Evolutionary conservation across 2,329 filamentous ascomycete genomes (phyloP).

Genomic region (Meredithiella fracta): DNA sequence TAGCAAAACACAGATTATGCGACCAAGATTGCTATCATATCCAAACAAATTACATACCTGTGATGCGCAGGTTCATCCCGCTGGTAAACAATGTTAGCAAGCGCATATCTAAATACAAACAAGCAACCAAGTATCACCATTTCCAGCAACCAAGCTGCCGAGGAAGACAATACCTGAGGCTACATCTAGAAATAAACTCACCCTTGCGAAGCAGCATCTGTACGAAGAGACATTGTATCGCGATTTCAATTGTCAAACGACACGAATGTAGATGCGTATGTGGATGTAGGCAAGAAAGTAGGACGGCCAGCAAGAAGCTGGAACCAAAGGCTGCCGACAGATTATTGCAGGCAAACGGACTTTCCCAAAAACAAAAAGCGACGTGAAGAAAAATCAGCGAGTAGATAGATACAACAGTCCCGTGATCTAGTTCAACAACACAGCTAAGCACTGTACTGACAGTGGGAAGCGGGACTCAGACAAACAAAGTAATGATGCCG

Average conservation of each 20-base stretch:
- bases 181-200: slow-evolving; percentile 14
- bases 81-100: slow-evolving; percentile 29
- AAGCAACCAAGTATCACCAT: too few relatives aligned
- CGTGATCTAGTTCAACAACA: background rate
- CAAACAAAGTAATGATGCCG: background rate
- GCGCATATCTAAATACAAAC: slow-evolving; percentile 4
- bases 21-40: slow-evolving; percentile 12
- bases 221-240: slow-evolving; percentile 9
- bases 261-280: background rate
- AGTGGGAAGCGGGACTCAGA: background rate
- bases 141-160: too few relatives aligned
- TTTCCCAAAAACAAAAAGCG: background rate
- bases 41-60: slow-evolving; percentile 45
- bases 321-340: background rate
- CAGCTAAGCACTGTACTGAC: background rate
- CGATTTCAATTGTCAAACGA: background rate
- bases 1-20: slow-evolving; percentile 7
- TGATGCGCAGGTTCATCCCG: slow-evolving; percentile 79
- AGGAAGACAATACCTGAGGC: too few relatives aligned
- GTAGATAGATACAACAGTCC: background rate
- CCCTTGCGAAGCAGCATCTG: slow-evolving; percentile 11
- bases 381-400: background rate
- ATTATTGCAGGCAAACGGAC: slow-evolving; percentile 4
- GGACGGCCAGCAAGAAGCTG: background rate
- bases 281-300: background rate